phyloP scores from a whole-genome alignment of 2,329 filamentous ascomycete species.

The Davidsoniella virescens region DNA sequence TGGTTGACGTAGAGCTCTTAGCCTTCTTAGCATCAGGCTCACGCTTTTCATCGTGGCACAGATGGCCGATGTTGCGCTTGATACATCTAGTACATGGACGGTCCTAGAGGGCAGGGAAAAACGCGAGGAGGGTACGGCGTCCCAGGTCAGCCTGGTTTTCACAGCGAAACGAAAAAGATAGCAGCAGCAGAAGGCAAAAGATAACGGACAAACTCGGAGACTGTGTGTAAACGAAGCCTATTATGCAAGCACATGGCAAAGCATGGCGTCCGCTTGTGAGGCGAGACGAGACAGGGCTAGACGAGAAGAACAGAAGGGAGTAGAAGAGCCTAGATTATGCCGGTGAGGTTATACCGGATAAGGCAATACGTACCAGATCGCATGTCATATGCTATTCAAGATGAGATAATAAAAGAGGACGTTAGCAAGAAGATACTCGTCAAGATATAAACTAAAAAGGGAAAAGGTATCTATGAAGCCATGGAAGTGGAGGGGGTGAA shows the following conservation, averaged over 20 bases:
- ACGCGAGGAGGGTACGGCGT: too few species aligned
- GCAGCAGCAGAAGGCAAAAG: constrained; percentile 13
- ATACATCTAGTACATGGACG: constrained; percentile 94
- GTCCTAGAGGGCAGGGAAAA: constrained; percentile 39
- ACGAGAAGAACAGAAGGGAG: background rate
- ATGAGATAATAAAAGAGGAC: constrained; percentile 1
- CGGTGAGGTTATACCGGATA: constrained; percentile 9
- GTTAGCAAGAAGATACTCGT: constrained; percentile 4
- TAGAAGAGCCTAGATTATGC: background rate
- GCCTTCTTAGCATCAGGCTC: constrained; percentile 66
- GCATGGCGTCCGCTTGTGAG: background rate
- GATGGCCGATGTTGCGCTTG: constrained; percentile 94
- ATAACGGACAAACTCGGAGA: background rate
- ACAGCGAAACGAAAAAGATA: constrained; percentile 13
- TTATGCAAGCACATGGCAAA: background rate
- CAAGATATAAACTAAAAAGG: background rate
- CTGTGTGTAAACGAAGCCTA: background rate
- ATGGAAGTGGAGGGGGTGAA: background rate
- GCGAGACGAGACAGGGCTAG: background rate
- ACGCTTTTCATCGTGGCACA: constrained; percentile 94
- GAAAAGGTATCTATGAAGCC: background rate
- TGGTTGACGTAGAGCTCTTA: constrained; percentile 34
- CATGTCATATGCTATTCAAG: constrained; percentile 67
- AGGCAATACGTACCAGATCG: constrained; percentile 55
- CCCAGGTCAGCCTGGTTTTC: too few species aligned